Conservation (phyloP, 1,284 basidiomycete species). For the Rugosomyces carneus region DNA sequence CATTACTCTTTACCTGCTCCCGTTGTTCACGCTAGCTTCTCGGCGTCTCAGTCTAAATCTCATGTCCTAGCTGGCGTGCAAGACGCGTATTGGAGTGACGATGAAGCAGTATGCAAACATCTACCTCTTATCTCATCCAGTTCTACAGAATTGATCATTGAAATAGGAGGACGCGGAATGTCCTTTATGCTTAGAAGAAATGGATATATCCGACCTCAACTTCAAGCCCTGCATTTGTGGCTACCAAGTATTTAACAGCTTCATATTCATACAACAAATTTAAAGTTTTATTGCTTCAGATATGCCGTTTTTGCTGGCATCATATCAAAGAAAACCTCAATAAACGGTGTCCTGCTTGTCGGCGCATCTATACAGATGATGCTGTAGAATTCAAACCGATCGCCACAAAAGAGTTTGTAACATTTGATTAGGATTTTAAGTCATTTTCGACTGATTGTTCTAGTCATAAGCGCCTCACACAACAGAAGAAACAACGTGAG, state of each 20-base stretch:
- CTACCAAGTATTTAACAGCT: conserved; percentile 71
- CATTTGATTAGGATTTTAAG: neutral
- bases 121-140: conserved; percentile 3
- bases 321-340: conserved; percentile 97
- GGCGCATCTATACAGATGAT: conserved; percentile 90
- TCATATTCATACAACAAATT: conserved; percentile 14
- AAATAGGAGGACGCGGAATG: conserved; percentile 94
- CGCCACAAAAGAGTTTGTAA: conserved; percentile 85
- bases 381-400: conserved; percentile 95
- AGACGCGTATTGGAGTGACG: conserved; percentile 98
- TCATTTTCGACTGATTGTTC: conserved; percentile 5
- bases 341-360: conserved; percentile 94
- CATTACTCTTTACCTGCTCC: conserved; percentile 67
- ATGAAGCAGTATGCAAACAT: conserved; percentile 60
- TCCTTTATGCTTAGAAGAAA: conserved; percentile 96
- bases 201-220: conserved; percentile 98
- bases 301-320: conserved; percentile 99
- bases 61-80: conserved; percentile 84
- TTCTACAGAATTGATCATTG: neutral
- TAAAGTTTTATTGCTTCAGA: conserved; percentile 46
- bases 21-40: conserved; percentile 61
- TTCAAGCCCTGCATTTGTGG: conserved; percentile 99
- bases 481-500: conserved; percentile 94
- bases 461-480: conserved; percentile 92
- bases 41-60: conserved; percentile 71